phyloP scores from a whole-genome alignment of 2,329 filamentous ascomycete genomes.

The Pseudocercospora vitis region DNA sequence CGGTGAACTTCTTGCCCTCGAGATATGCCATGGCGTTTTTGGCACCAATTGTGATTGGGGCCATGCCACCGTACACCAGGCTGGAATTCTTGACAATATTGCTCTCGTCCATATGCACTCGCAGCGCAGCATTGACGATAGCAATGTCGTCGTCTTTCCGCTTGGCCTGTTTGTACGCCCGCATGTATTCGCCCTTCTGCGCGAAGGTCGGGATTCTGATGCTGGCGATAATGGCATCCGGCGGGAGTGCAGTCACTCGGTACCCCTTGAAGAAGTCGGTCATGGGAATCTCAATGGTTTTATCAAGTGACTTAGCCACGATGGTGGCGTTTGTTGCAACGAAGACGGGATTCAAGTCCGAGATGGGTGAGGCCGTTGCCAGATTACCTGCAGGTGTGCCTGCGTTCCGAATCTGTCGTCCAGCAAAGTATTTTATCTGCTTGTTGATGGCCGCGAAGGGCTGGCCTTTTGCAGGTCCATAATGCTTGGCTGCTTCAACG shows the following conservation, averaged over 20 bases:
- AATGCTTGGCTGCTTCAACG: constrained; percentile 73
- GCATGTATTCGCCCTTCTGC: constrained; percentile 76
- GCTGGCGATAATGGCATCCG: constrained; percentile 79
- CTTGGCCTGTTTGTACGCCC: constrained; percentile 94
- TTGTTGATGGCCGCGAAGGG: constrained; percentile 90
- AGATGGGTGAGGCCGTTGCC: constrained; percentile 92
- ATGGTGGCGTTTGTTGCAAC: constrained; percentile 82
- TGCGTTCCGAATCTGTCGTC: constrained; percentile 94
- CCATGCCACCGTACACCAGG: constrained; percentile 93
- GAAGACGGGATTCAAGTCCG: constrained; percentile 91
- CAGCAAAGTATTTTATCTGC: constrained; percentile 91
- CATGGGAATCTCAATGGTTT: constrained; percentile 86
- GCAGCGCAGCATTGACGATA: constrained; percentile 86
- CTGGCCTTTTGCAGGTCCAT: constrained; percentile 70
- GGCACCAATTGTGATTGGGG: constrained; percentile 83
- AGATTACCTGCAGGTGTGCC: constrained; percentile 93
- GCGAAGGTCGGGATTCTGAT: constrained; percentile 79
- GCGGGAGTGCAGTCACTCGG: constrained; percentile 74
- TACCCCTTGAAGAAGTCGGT: constrained; percentile 90
- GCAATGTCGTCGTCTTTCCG: constrained; percentile 98
- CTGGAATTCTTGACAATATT: constrained; percentile 72
- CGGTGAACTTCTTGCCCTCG: constrained; percentile 73
- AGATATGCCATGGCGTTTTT: constrained; percentile 74
- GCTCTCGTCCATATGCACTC: constrained; percentile 67
- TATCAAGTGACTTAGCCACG: constrained; percentile 71